phyloP scores from a whole-genome alignment of 352 stramenopile species.

The Phytopythium chamaehyphon region DNA sequence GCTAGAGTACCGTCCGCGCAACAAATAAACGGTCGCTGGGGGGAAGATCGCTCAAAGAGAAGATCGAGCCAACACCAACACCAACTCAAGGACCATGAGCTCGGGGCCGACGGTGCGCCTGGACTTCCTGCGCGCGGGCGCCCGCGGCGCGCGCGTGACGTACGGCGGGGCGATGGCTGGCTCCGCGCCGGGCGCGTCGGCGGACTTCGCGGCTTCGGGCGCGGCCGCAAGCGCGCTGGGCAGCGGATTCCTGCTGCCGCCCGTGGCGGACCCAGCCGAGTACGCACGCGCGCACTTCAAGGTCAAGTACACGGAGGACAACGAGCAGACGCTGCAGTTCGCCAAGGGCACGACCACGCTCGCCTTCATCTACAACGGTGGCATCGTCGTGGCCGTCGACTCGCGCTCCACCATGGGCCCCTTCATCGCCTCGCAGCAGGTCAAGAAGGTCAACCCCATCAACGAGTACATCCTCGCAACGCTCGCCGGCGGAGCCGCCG shows the following conservation, averaged over 20 bases:
- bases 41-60: not conserved
- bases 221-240: constrained; percentile 24
- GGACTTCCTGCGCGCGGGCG: constrained; percentile 68
- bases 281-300: constrained; percentile 97
- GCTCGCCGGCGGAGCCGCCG: constrained; percentile 97
- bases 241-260: constrained; percentile 68
- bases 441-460: constrained; percentile 99
- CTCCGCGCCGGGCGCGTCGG: constrained; percentile 40
- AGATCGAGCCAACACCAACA: not conserved
- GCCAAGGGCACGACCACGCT: constrained; percentile 99
- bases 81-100: constrained; percentile 14
- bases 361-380: constrained; percentile 98
- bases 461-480: constrained; percentile 99
- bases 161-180: constrained; percentile 79
- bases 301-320: constrained; percentile 96
- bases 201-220: constrained; percentile 27
- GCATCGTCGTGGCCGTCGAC: constrained; percentile 98
- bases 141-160: constrained; percentile 49
- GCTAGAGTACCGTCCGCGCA: too few species aligned
- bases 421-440: constrained; percentile 98
- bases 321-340: constrained; percentile 95
- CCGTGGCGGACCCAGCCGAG: constrained; percentile 86
- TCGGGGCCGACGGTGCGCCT: constrained; percentile 47
- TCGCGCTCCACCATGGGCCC: constrained; percentile 98
- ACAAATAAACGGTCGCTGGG: too few species aligned